A percentile compares a stretch with the other conserved stretches of the same genome.
Evolutionary conservation across 129 eudicot genomes (phyloP).

Genomic region (Ambrosia trifida): DNA sequence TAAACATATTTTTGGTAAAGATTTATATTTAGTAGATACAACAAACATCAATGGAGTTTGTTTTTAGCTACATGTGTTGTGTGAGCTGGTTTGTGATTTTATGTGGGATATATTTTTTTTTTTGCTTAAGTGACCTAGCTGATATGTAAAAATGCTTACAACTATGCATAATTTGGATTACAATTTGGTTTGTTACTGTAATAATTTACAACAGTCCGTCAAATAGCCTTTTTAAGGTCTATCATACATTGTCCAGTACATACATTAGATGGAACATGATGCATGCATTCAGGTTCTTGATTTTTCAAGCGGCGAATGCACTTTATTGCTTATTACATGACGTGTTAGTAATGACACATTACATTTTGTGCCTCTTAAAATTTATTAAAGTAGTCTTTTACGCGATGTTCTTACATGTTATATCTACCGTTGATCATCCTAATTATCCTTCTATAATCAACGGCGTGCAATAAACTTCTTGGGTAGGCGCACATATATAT

Average conservation of each 20-base stretch:
- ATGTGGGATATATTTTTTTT: too few species aligned
- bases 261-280: neutral
- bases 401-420: neutral
- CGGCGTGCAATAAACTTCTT: neutral
- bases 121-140: too few species aligned
- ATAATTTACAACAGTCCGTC: neutral
- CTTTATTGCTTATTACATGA: constrained; percentile 6
- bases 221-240: neutral
- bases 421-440: neutral
- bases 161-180: neutral
- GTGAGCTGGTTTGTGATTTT: too few species aligned
- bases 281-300: constrained; percentile 5
- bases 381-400: neutral
- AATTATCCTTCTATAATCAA: neutral
- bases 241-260: neutral
- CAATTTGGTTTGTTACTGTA: neutral
- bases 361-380: constrained; percentile 13
- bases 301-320: neutral
- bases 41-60: too few species aligned
- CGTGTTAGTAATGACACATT: constrained; percentile 14
- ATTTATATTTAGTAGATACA: too few species aligned
- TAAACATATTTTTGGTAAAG: too few species aligned
- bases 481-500: neutral
- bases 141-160: neutral
- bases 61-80: too few species aligned